These are phyloP conservation scores for Aspergillus bridgeri DNA, from an alignment of 495 filamentous ascomycete genomes.

Conservation along the genomic window DNA sequence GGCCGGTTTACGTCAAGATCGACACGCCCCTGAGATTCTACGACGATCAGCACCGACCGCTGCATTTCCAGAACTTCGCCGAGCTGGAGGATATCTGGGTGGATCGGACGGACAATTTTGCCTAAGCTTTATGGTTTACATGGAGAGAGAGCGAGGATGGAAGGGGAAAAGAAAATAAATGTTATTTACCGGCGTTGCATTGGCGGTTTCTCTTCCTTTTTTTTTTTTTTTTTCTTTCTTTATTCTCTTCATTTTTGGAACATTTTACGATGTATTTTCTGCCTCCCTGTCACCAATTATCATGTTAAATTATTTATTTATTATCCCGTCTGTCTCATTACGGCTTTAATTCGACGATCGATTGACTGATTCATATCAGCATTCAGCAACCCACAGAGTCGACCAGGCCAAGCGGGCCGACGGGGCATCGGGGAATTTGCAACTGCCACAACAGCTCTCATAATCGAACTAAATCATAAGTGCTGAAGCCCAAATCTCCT, in stretches of 20 bases:
- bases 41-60: slow-evolving; percentile 82
- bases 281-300: slow-evolving; percentile 5
- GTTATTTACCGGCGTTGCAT: slow-evolving; percentile 13
- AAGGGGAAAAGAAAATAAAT: slow-evolving; percentile 18
- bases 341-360: neutral
- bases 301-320: slow-evolving; percentile 1
- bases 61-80: slow-evolving; percentile 93
- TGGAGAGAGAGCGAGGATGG: neutral
- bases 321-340: neutral
- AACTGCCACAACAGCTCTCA: too few relatives aligned
- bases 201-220: slow-evolving; percentile 17
- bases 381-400: too few relatives aligned
- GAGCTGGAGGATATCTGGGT: slow-evolving; percentile 90
- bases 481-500: neutral
- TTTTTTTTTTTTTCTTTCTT: too few relatives aligned
- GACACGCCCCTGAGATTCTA: slow-evolving; percentile 90
- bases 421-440: too few relatives aligned
- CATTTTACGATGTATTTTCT: slow-evolving; percentile 2
- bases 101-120: slow-evolving; percentile 83
- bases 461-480: neutral
- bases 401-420: too few relatives aligned
- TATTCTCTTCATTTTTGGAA: too few relatives aligned
- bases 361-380: too few relatives aligned
- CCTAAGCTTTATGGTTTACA: slow-evolving; percentile 35
- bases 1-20: slow-evolving; percentile 82